Evolutionary conservation across 2,329 filamentous ascomycete species (phyloP), one percentile per base, ranked within the genome.

Genomic region (Exophiala viscosa): DNA sequence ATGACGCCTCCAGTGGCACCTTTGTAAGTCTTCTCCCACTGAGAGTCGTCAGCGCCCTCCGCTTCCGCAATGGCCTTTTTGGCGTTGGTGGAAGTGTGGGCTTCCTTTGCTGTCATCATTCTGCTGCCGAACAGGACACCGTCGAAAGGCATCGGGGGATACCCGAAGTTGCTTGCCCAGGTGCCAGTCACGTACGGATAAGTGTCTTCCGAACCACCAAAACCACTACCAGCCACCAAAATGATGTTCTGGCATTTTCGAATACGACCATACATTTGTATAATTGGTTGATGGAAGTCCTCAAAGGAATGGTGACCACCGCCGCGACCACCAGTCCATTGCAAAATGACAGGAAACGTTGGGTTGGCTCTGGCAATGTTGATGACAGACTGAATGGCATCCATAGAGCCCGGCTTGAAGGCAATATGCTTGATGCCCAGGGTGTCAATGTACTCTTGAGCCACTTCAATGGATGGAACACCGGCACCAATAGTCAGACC

Each of bases 341-440:
- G 91, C 57, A 96, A 76, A 48, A 96, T 84, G 47, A 96, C 82
- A n/a, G 91, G 91, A 78, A 96, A 96, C 23, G 82, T 85, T 2
- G 91, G 90, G 69, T 96, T 93, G n/a, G 89, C 88, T 73, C 88
- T 93, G 60, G 91, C 90, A 65, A 96, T 91, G 71, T 95, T 93
- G 72, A 96, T 86, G 54, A 95, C 88, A 31, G 87, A 77, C 69
- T 96, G 89, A 58, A 96, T 95, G 2, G 87, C 88, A 58, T 95
- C 88, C 44, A 86, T 79, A 13, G 90, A 95, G 55, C 91, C 90
- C 28, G 91, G 91, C 78, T 96, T 96, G 81, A 96, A 96, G 23
- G 85, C 80, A 62, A 96, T 95, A 71, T 96, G 90, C 76, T 95
- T 95, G 55, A 96, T 80, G 10, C 90, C 90, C 10, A 96, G 80